phyloP scores from a whole-genome alignment of 352 stramenopile genomes.

The Thraustochytrium striatum region DNA sequence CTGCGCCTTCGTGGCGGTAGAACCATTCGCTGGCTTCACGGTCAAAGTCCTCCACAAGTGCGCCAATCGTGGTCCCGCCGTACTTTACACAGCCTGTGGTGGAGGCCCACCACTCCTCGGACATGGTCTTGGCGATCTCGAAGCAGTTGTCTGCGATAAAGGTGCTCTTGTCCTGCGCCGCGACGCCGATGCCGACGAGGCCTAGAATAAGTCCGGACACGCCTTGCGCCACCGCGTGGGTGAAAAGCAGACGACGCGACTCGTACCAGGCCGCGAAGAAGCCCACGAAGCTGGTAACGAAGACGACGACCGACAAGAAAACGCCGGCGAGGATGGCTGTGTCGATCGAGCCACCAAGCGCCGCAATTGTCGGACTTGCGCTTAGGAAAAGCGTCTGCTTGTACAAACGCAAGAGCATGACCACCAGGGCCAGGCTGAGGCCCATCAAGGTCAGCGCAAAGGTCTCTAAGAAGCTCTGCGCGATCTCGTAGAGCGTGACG shows the following conservation, averaged over 20 bases:
- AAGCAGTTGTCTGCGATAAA: constrained; percentile 7
- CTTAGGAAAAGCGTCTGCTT: constrained; percentile 9
- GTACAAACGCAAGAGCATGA: constrained; percentile 6
- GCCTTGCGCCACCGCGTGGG: neutral
- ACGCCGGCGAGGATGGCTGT: neutral
- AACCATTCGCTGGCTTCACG: neutral
- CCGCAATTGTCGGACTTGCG: neutral
- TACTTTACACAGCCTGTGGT: constrained; percentile 20
- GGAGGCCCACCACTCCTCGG: constrained; percentile 2
- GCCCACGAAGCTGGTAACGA: constrained; percentile 15
- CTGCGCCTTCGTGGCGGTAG: constrained; percentile 12
- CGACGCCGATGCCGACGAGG: neutral
- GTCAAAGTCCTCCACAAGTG: constrained; percentile 42
- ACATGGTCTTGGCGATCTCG: constrained; percentile 44
- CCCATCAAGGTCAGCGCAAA: constrained; percentile 33
- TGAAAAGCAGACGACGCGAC: neutral
- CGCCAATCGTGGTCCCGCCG: constrained; percentile 26
- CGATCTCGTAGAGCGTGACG: constrained; percentile 38
- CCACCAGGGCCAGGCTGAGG: neutral
- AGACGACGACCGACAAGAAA: neutral
- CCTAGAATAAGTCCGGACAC: neutral
- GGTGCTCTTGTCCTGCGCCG: neutral
- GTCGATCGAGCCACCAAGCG: neutral
- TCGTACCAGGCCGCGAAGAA: constrained; percentile 47
- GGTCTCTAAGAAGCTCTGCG: constrained; percentile 47